Conservation (phyloP, 2,329 filamentous ascomycete genomes). For the Neospermospora avenae region DNA sequence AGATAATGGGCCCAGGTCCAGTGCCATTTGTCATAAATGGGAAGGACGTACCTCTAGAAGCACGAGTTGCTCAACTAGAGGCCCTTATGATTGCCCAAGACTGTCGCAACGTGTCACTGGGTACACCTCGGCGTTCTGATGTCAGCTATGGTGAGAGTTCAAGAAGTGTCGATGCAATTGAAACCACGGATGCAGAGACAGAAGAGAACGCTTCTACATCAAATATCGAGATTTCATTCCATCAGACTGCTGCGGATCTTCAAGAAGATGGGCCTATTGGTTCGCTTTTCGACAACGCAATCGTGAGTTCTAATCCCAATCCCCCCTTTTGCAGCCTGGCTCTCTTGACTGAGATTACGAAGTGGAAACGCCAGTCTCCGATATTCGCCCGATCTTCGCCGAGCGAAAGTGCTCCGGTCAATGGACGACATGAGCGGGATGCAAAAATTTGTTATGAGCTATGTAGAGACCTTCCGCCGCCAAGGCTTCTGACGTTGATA, state of each 20-base stretch:
- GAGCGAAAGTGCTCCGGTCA: not conserved
- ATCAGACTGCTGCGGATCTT: not conserved
- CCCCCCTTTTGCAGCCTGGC: not conserved
- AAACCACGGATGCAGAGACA: not conserved
- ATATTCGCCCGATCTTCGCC: not conserved
- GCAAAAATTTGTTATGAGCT: slow-evolving; percentile 11
- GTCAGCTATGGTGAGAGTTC: slow-evolving; percentile 8
- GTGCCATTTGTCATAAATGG: too few species aligned
- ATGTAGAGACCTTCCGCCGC: not conserved
- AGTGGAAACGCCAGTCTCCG: slow-evolving; percentile 3
- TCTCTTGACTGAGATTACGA: not conserved
- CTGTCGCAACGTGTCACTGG: not conserved
- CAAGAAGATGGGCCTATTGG: slow-evolving; percentile 5
- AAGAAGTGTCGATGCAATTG: not conserved
- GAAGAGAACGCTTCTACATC: not conserved
- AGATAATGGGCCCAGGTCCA: not conserved
- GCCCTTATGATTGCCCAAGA: not conserved
- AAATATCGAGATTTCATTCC: not conserved
- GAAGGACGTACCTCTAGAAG: not conserved
- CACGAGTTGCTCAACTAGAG: not conserved
- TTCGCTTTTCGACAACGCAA: slow-evolving; percentile 17
- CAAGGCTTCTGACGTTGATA: slow-evolving; percentile 2
- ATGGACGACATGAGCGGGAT: too few species aligned
- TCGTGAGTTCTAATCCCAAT: slow-evolving; percentile 6
- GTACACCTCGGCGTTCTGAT: slow-evolving; percentile 4